A percentile compares a stretch with the other conserved stretches of the same genome.
phyloP scores from a whole-genome alignment of 2,329 filamentous ascomycete species.

The Fusarium sp. region DNA sequence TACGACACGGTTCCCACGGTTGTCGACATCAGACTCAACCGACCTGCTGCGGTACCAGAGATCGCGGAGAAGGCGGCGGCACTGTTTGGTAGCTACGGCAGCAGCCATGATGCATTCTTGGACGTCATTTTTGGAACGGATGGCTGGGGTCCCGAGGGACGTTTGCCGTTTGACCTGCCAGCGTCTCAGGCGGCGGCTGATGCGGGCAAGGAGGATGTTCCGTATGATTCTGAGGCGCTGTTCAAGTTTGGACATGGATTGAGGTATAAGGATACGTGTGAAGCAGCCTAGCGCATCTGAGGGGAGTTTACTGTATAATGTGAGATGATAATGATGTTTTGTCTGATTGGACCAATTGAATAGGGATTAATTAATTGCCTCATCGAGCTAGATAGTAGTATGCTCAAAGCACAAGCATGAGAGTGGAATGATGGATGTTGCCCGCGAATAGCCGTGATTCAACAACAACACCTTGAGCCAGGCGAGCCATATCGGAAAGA shows the following conservation, averaged over 20 bases:
- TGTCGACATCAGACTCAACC: conserved; percentile 56
- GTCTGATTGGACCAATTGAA: not conserved
- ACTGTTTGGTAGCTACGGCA: conserved; percentile 53
- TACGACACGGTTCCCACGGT: conserved; percentile 52
- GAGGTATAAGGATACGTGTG: conserved; percentile 46
- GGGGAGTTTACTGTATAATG: not conserved
- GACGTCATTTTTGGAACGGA: conserved; percentile 54
- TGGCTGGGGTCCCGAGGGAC: conserved; percentile 48
- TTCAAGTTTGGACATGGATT: conserved; percentile 47
- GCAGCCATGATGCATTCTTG: conserved; percentile 53
- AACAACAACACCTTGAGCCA: too few species aligned
- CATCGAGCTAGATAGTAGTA: too few species aligned
- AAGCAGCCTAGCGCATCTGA: not conserved
- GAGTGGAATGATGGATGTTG: too few species aligned
- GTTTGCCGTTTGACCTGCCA: conserved; percentile 54
- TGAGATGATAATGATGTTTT: conserved; percentile 10
- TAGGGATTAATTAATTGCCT: not conserved
- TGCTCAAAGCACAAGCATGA: too few species aligned
- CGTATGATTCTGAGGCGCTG: conserved; percentile 43
- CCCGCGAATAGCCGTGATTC: too few species aligned
- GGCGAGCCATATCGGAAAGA: too few species aligned
- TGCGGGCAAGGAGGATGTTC: conserved; percentile 42
- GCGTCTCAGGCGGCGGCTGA: conserved; percentile 55
- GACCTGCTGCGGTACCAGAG: conserved; percentile 54
- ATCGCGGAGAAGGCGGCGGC: conserved; percentile 51